These are phyloP conservation scores for Plasmopara muralis DNA, from an alignment of 352 stramenopile species.

Conservation along the genomic window DNA sequence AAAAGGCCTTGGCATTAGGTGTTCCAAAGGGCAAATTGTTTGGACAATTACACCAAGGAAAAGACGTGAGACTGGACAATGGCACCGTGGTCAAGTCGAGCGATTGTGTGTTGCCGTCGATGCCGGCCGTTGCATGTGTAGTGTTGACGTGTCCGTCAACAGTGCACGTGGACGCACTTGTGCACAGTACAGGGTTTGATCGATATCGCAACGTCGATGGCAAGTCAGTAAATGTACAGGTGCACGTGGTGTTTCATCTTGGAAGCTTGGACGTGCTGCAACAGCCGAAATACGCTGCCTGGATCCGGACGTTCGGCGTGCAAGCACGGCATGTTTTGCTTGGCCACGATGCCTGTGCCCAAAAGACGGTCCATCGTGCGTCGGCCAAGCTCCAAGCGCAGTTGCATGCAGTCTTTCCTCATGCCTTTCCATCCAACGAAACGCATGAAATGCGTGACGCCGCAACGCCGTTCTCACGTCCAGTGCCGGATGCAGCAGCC, in stretches of 20 bases:
- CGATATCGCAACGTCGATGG: constrained; percentile 29
- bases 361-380: constrained; percentile 68
- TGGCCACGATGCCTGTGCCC: constrained; percentile 35
- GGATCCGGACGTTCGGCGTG: constrained; percentile 47
- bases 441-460: constrained; percentile 39
- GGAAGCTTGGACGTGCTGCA: constrained; percentile 34
- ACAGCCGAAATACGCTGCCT: constrained; percentile 53
- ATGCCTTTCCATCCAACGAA: constrained; percentile 48
- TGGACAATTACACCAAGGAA: constrained; percentile 68
- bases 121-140: constrained; percentile 41
- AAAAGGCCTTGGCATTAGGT: constrained; percentile 54
- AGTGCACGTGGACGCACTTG: constrained; percentile 55
- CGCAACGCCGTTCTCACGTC: constrained; percentile 27
- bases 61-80: constrained; percentile 66
- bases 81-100: constrained; percentile 50
- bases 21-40: constrained; percentile 76
- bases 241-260: constrained; percentile 65
- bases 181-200: constrained; percentile 31
- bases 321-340: constrained; percentile 59
- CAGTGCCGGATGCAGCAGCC: constrained; percentile 10
- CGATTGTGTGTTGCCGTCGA: constrained; percentile 64
- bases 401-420: constrained; percentile 56
- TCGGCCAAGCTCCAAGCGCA: constrained; percentile 68
- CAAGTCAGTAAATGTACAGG: constrained; percentile 28
- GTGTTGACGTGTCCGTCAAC: constrained; percentile 58